Evolutionary conservation across 176 grass and related monocot genomes (phyloP).

Genomic region (Eragrostis nindensis): DNA sequence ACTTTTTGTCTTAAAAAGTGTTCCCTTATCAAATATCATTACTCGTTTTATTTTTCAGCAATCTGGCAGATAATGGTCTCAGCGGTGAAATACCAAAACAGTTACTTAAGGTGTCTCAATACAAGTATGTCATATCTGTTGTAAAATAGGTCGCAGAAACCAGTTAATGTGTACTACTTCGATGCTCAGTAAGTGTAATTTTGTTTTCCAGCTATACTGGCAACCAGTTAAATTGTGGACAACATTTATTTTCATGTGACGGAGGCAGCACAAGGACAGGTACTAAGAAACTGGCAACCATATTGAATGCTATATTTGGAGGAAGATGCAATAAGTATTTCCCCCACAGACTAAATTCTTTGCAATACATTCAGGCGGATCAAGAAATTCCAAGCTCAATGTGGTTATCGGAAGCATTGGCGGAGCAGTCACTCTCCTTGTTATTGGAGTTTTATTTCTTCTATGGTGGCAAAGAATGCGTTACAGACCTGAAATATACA

Average conservation of each 20-base stretch:
- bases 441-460: constrained; percentile 50
- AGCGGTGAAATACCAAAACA: constrained; percentile 58
- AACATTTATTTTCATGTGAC: constrained; percentile 40
- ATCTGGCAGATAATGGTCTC: constrained; percentile 66
- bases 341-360: constrained; percentile 34
- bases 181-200: neutral
- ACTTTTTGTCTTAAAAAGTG: constrained; percentile 33
- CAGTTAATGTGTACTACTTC: constrained; percentile 3
- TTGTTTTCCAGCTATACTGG: constrained; percentile 64
- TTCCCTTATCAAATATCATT: constrained; percentile 34
- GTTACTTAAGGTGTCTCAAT: constrained; percentile 54
- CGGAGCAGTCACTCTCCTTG: constrained; percentile 48
- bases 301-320: constrained; percentile 23
- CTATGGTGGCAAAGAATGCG: constrained; percentile 61
- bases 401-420: constrained; percentile 57
- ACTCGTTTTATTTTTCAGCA: constrained; percentile 57
- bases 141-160: constrained; percentile 19
- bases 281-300: constrained; percentile 16
- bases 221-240: constrained; percentile 73
- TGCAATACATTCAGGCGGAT: constrained; percentile 49
- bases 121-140: constrained; percentile 66
- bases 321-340: neutral
- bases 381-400: constrained; percentile 46
- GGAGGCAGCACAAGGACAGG: constrained; percentile 29
- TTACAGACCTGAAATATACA: constrained; percentile 56